Conservation (phyloP, 1,284 basidiomycete species). For the Microbotryum saponariae region DNA sequence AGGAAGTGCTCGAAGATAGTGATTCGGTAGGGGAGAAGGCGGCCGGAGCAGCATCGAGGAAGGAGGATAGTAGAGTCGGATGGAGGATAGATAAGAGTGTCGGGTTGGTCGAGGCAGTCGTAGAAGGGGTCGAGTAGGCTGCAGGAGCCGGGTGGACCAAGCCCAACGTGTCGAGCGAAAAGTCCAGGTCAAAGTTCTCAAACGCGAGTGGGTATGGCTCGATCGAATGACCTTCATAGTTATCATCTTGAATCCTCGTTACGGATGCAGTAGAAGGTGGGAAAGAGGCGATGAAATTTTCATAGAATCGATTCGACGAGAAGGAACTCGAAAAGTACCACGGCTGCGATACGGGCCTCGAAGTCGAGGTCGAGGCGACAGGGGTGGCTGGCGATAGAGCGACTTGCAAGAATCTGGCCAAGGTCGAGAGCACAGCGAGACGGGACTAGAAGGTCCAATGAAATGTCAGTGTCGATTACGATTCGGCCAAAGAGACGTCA, state of each 20-base stretch:
- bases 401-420: conserved; percentile 50
- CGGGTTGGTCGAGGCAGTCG: background rate
- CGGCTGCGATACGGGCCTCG: conserved; percentile 7
- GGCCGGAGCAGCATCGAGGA: conserved; percentile 72
- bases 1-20: conserved; percentile 8
- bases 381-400: conserved; percentile 24
- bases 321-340: conserved; percentile 37
- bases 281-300: conserved; percentile 26
- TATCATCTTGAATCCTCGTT: conserved; percentile 34
- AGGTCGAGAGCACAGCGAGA: conserved; percentile 32
- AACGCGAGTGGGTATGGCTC: conserved; percentile 16
- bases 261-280: background rate
- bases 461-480: conserved; percentile 50
- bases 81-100: conserved; percentile 52
- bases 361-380: conserved; percentile 7
- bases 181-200: conserved; percentile 39
- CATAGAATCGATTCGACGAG: conserved; percentile 28
- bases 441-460: conserved; percentile 28
- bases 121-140: conserved; percentile 5
- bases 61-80: conserved; percentile 66
- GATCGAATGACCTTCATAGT: conserved; percentile 15
- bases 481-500: conserved; percentile 5
- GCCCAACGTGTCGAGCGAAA: conserved; percentile 17
- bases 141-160: conserved; percentile 8
- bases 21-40: conserved; percentile 57